Base-by-base conservation (phyloP, 345 rosid genomes). In the Pseudoturritis turrita region DNA sequence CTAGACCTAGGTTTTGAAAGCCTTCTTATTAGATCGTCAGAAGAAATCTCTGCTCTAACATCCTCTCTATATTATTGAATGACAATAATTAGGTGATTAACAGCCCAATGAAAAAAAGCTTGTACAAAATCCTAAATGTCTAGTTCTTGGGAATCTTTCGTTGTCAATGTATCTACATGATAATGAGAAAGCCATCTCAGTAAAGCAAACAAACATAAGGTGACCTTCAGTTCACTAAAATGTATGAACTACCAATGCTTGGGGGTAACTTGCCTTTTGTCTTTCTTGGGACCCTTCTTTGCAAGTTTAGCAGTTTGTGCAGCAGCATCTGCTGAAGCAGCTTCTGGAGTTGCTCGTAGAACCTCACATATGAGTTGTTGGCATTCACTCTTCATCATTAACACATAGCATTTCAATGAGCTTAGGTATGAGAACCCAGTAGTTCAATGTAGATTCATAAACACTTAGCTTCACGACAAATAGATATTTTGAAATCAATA, bases 341-440 rank as follows among this genome's bases (percentile, higher is more conserved):
- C 96, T 83, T 95, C 98, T 54, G 98, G 99, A 58, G 98, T 95
- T 76, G 99, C 97, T 83, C 99, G 86, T 70, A 95, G 82, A 83
- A 95, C 88, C 82, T 95, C 99, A 76, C 99, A 95, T 68, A 95
- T 89, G 62, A 95, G 96, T 86, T 95, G 99, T 80, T 95, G 99
- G 81, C 98, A 91, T 81, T 95, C 99, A 81, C 99, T 95, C 99
- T 95, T 76, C 51, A 40, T 60, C 68, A 56, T 45, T 43, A 63
- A 65, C 23, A 54, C 49, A 43, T 1, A 70, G 52, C 29, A 37
- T 23, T 54, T 45, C 55, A 59, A 55, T 52, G 51, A 67, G 70
- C 55, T 40, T 58, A 63, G 50, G 66, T 60, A 59, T 56, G 39
- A 43, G 35, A 65, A 59, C 25, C 40, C 25, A 65, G 59, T 64